Evolutionary conservation across 768 basidiomycete species (phyloP), one percentile per base, ranked within the genome.

Genomic region (Pleurotus tuber-regium): DNA sequence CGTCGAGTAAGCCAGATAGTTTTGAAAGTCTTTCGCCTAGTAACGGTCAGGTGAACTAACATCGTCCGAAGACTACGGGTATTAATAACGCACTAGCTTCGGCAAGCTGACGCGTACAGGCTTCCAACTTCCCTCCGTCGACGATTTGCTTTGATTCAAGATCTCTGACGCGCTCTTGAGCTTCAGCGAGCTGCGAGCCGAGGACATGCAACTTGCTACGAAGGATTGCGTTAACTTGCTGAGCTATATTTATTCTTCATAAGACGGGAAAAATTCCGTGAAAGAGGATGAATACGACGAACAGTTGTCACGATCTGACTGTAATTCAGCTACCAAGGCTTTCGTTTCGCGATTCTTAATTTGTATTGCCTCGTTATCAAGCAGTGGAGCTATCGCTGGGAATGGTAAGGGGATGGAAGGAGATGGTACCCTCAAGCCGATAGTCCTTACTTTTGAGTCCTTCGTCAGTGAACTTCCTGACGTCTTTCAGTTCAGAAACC

Each of bases 211-310:
- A 43, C 29, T 57, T 57, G 3, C 49, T 47, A 10, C 55, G 48
- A 11, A 57, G 52, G 10, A 57, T 23, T 14, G 42, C 48, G 26
- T 50, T 50, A 4, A 57, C 55, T 51, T 57, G 52, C 31, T 44
- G 55, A 24, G 52, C 55, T 57, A 30, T 6, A 9, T 14, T 8
- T 14, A 18, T 7, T 38, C 6, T n/a, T 18, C 14, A 23, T 26
- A 9, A 47, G 31, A 28, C 6, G 4, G 12, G 26, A 30, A 11
- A 47, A 41, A n/a, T n/a, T 21, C 30, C 10, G 10, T 14, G 21
- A 49, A 8, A 16, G 41, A 29, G n/a, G 25, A 33, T 25, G 14
- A 14, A 26, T 48, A 53, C n/a, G n/a, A n/a, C n/a, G n/a, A n/a
- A n/a, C 55, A 40, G 10, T 43, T 47, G 26, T 31, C 25, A 28